phyloP scores from a whole-genome alignment of 805 yeast species.

The Blastobotrys mokoenaii region DNA sequence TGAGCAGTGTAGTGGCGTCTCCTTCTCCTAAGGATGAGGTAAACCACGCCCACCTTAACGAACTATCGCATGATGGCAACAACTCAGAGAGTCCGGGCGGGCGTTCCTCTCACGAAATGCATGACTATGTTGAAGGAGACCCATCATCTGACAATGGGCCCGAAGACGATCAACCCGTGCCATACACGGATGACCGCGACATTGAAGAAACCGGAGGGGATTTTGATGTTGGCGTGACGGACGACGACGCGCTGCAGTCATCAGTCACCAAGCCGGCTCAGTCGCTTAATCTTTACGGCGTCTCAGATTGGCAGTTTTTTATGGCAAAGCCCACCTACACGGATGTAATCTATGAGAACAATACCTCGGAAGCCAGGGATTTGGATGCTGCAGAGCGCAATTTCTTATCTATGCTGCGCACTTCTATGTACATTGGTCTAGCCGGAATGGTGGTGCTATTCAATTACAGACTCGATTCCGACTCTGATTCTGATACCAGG shows the following conservation, averaged over 20 bases:
- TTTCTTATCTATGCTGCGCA: constrained; percentile 18
- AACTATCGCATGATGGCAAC: no score
- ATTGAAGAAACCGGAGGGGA: no score
- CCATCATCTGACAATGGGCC: no score
- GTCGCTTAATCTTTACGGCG: neutral
- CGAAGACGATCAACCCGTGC: no score
- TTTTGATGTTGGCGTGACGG: no score
- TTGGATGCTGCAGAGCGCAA: constrained; percentile 26
- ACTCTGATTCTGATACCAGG: neutral
- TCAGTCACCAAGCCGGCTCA: constrained; percentile 1
- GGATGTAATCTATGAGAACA: constrained; percentile 20
- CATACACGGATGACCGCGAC: no score
- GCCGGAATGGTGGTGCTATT: constrained; percentile 21
- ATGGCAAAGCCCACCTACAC: constrained; percentile 16
- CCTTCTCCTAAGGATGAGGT: no score
- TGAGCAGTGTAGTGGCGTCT: no score
- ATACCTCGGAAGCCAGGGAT: constrained; percentile 27
- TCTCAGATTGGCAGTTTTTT: constrained; percentile 8
- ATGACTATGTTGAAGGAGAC: no score
- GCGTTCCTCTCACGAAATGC: no score
- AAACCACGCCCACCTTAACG: no score
- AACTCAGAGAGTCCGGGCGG: no score
- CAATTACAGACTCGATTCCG: constrained; percentile 11
- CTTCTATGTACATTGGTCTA: constrained; percentile 19
- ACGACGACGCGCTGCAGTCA: neutral